Base-by-base conservation (phyloP, 371 early-diverging fungal species). In the Lichtheimia corymbifera region DNA sequence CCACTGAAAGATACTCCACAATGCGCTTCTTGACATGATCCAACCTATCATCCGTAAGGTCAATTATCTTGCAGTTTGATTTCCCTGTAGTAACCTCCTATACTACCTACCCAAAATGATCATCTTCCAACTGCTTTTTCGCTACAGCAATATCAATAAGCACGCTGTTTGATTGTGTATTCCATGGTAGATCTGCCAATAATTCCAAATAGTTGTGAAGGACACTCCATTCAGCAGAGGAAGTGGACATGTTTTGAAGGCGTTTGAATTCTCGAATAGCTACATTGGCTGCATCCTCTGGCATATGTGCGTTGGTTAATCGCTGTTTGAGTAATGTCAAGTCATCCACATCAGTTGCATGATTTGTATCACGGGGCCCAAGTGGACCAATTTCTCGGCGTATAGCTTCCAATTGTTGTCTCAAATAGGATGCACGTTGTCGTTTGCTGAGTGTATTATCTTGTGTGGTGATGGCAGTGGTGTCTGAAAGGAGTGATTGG, bases 171-270 rank as follows among this genome's bases (percentile, higher is more conserved):
- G 83, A 83, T 4, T 68, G 58, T 11, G 72, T 78, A 17, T 66
- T 60, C 95, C 93, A 94, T 0, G 95, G 95, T 52, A 94, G 65
- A 63, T 91, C 91, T 0, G 82, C 73, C 11, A 93, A 53, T 80
- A 88, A 84, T 50, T 93, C 92, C 5, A 92, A 70, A 62, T 92
- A 92, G 28, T 82, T 88, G 22, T 91, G 80, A 14, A 87, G 78
- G 6, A 94, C 91, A 57, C 87, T 86, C 76, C 88, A 89, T 68
- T 94, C 93, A 5, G 90, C 86, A 50, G 89, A 84, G n/a, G 84
- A 72, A 2, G 91, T 84, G 40, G 86, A 87, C 77, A 93, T 85
- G 35, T 86, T 77, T 63, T 83, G 88, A 28, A 94, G 61, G 5
- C 92, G 85, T 40, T 84, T 80, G 25, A 94, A 53, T 65, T 93